Conservation (phyloP, 805 yeast species). For the Ogataea paradorogensis region DNA sequence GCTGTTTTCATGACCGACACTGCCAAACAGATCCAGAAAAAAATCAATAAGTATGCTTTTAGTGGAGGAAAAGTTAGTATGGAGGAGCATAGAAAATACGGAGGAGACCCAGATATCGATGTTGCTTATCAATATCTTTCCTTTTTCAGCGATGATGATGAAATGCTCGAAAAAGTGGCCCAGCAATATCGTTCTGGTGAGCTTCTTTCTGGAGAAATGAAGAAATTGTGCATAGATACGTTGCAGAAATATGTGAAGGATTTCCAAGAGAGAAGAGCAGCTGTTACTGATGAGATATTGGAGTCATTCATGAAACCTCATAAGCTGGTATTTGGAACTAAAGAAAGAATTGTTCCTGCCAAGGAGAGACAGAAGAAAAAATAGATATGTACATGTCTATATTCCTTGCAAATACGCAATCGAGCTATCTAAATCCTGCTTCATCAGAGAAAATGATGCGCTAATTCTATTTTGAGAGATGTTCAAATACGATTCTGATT, state of each 20-base stretch:
- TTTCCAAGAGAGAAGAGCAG: conserved; percentile 77
- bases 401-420: conserved; percentile 9
- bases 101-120: conserved; percentile 95
- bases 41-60: conserved; percentile 94
- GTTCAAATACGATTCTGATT: conserved; percentile 21
- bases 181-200: conserved; percentile 75
- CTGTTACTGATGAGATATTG: conserved; percentile 59
- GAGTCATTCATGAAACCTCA: conserved; percentile 82
- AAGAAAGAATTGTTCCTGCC: conserved; percentile 69
- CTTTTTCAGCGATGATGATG: conserved; percentile 89
- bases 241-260: conserved; percentile 74
- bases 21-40: conserved; percentile 85
- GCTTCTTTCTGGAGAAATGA: conserved; percentile 88
- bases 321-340: conserved; percentile 68
- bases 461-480: conserved; percentile 15
- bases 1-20: conserved; percentile 97
- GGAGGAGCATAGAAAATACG: conserved; percentile 86
- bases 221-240: conserved; percentile 76
- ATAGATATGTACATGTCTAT: conserved; percentile 6
- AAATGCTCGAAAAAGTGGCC: conserved; percentile 57
- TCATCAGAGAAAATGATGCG: conserved; percentile 11
- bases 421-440: conserved; percentile 15
- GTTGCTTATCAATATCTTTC: conserved; percentile 91
- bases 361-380: conserved; percentile 46
- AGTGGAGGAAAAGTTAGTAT: conserved; percentile 87